These are phyloP conservation scores for Rhizodiscina lignyota DNA, from an alignment of 495 filamentous ascomycete genomes.

Conservation along the genomic window DNA sequence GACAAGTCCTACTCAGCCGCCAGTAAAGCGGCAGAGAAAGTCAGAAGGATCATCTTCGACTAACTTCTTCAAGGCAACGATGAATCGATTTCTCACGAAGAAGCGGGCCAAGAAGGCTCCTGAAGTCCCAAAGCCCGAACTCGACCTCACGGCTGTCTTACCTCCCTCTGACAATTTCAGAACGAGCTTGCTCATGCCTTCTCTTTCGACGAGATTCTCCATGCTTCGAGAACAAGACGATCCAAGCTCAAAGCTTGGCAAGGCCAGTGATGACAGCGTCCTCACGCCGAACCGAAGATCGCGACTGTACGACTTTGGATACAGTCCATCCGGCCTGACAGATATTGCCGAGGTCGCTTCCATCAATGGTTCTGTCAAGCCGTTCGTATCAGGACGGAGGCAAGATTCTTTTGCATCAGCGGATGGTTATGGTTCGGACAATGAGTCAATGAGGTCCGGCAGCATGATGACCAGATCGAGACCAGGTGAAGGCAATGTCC, in stretches of 20 bases:
- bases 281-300: constrained; percentile 68
- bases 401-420: constrained; percentile 36
- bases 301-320: constrained; percentile 35
- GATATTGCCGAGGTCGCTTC: constrained; percentile 87
- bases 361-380: constrained; percentile 45
- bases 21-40: no score
- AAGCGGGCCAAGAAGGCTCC: constrained; percentile 17
- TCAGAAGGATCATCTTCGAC: no score
- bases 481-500: constrained; percentile 75
- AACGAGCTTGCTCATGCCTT: constrained; percentile 93
- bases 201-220: constrained; percentile 85
- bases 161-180: constrained; percentile 81
- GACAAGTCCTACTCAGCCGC: no score
- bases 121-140: constrained; percentile 37
- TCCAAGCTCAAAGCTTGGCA: constrained; percentile 69
- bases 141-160: constrained; percentile 59
- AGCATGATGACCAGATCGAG: constrained; percentile 76
- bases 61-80: constrained; percentile 20
- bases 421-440: constrained; percentile 52
- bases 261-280: constrained; percentile 88
- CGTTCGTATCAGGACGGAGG: constrained; percentile 27
- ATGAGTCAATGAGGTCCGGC: constrained; percentile 37
- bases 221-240: constrained; percentile 93
- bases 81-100: constrained; percentile 24
- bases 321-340: constrained; percentile 39